Conservation (phyloP, 805 yeast species). For the Candida endomychidarum region DNA sequence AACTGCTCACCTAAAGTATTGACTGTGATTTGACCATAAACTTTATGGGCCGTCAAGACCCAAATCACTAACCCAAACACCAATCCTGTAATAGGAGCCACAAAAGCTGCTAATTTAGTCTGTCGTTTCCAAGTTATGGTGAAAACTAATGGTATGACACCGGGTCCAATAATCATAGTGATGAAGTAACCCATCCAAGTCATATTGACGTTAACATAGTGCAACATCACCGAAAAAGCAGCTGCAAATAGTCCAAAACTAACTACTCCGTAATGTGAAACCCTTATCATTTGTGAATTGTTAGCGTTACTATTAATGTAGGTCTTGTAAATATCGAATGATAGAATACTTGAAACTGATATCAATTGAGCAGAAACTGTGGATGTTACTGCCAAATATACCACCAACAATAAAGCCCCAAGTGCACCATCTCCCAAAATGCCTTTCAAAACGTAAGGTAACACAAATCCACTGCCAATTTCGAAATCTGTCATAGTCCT, state of each 20-base stretch:
- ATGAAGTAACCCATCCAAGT: slow-evolving; percentile 34
- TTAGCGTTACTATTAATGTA: slow-evolving; percentile 44
- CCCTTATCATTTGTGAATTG: slow-evolving; percentile 40
- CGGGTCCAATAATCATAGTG: slow-evolving; percentile 40
- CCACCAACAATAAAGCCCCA: slow-evolving; percentile 31
- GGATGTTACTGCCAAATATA: slow-evolving; percentile 43
- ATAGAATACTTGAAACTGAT: slow-evolving; percentile 40
- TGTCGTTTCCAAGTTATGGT: slow-evolving; percentile 35
- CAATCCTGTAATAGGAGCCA: slow-evolving; percentile 29
- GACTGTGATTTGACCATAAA: slow-evolving; percentile 27
- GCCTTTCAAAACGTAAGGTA: slow-evolving; percentile 31
- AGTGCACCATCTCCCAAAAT: slow-evolving; percentile 31
- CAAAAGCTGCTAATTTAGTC: slow-evolving; percentile 27
- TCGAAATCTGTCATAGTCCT: slow-evolving; percentile 27
- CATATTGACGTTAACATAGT: slow-evolving; percentile 28
- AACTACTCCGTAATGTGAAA: slow-evolving; percentile 45
- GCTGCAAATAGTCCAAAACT: slow-evolving; percentile 36
- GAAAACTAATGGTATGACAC: slow-evolving; percentile 35
- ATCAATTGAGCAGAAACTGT: slow-evolving; percentile 42
- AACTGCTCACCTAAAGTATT: slow-evolving; percentile 28
- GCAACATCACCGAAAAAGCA: slow-evolving; percentile 38
- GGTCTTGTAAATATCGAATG: slow-evolving; percentile 48
- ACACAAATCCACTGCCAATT: slow-evolving; percentile 29
- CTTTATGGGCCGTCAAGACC: slow-evolving; percentile 29
- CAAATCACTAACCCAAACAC: slow-evolving; percentile 29